Percentiles rank a stretch among this genome's conserved stretches.
Evolutionary conservation across 345 rosid species (phyloP).

Genomic region (Clarkia xantiana): DNA sequence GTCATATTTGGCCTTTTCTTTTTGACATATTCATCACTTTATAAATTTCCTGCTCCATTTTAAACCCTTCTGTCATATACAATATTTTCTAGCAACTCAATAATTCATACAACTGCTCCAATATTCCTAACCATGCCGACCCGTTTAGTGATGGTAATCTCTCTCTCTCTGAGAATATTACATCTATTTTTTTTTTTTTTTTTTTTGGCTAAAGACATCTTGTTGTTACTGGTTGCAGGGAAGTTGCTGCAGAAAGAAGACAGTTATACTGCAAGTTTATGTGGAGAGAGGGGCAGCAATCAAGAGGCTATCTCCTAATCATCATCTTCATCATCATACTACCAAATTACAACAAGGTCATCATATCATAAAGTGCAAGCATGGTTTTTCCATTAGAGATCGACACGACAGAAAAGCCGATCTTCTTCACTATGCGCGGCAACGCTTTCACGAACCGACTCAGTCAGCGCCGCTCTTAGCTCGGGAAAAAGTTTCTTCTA

Average conservation of each 20-base stretch:
- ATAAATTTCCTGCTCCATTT: no score
- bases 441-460: constrained; percentile 22
- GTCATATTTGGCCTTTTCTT: no score
- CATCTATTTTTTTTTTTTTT: no score
- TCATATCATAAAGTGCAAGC: constrained; percentile 7
- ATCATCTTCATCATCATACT: constrained; percentile 1
- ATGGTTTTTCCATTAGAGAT: constrained; percentile 14
- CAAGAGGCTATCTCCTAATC: constrained; percentile 1
- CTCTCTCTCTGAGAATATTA: background rate
- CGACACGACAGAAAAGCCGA: constrained; percentile 27
- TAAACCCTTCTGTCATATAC: no score
- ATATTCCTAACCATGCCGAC: no score
- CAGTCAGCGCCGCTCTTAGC: constrained; percentile 4
- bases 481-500: constrained; percentile 14
- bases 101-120: no score
- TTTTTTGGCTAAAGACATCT: no score
- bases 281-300: constrained; percentile 19
- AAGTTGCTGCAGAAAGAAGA: constrained; percentile 13
- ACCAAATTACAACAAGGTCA: constrained; percentile 4
- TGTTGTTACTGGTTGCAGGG: constrained; percentile 19
- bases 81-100: no score
- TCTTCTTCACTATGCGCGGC: constrained; percentile 31
- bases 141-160: no score
- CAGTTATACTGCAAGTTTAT: constrained; percentile 24
- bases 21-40: no score